Base-by-base conservation (phyloP, 202 grass and related monocot genomes). In the Zizania palustris region DNA sequence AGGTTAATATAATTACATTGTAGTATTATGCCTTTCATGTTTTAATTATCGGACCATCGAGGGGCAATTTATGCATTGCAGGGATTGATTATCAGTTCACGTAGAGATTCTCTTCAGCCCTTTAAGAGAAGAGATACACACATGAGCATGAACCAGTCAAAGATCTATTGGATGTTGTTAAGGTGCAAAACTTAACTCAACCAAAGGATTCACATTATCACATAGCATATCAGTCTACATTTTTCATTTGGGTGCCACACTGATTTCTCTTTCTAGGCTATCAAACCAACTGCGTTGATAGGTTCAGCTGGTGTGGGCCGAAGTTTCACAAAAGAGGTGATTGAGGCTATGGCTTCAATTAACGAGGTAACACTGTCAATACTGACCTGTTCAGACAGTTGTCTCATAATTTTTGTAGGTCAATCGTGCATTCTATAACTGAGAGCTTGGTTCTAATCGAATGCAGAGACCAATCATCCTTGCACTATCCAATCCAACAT, bases 51-150 rank as follows among this genome's bases (percentile, higher is more conserved):
- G 7, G n/a, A 33, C 28, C 36, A 37, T 81, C 39, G 50, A 18
- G 49, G 56, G 5, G 22, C 71, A 67, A 55, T 10, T 14, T 22
- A 37, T 74, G 43, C 3, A 46, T 82, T 87, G 72, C 77, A 98
- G 96, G 96, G 96, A 54, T 78, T 98, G 73, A 78, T 98, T 76
- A 91, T 95, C 21, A 83, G 69, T 39, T 92, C 91, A 37, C 84
- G 89, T 28, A 73, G 77, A 53, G 83, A 95, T 46, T 95, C 89
- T 43, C 72, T 98, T 60, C 96, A 95, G 54, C 64, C 85, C 0
- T 95, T 95, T 71, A 98, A 95, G 85, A 95, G 85, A 95, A 95
- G 85, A 83, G 81, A 74, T 95, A 85, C 77, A 91, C 89, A 6
- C 91, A 95, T 84, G 91, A 95, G 46, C 91, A 95, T 78, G 96